Evolutionary conservation across 129 eudicot genomes (phyloP), one percentile per base, ranked within the genome.

Genomic region (Flaveria bidentis): DNA sequence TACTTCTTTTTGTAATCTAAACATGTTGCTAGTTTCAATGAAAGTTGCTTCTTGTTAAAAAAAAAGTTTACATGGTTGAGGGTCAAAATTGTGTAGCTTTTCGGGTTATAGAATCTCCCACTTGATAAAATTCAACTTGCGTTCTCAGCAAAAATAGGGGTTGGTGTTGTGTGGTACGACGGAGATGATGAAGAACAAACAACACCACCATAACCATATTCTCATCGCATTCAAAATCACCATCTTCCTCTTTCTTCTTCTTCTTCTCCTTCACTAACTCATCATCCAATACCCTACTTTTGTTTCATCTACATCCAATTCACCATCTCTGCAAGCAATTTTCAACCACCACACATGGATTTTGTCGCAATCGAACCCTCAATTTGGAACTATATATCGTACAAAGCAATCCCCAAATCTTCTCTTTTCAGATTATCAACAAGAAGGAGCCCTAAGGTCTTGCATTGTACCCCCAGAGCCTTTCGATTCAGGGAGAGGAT

Each of bases 301-400:
- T n/a, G 23, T 71, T 33, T 61, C 71, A 66, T 30, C 46, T 55
- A 1, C 9, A 47, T 30, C 17, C 33, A n/a, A 9, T 58, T 73
- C 63, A 20, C 41, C 47, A 46, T 39, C 45, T 61, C 45, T 63
- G 9, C 51, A 50, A 45, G 28, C 57, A 10, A 18, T 22, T 55
- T 58, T 66, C 36, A 60, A 44, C 46, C 26, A 49, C 23, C 79
- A 67, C 80, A 49, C 75, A 90, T 90, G 96, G 92, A 85, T 56
- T 79, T 84, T 16, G 78, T 78, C 18, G 72, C 91, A 17, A 42
- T 80, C 22, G 82, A 74, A 58, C 66, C 84, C 70, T 71, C 84
- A 69, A n/a, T 76, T 60, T 49, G 80, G 77, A 52, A 60, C 67
- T 84, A 60, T 17, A 76, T 79, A 11, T 36, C 83, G 26, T 71